Percentiles rank a stretch among this genome's conserved stretches.
phyloP scores from a whole-genome alignment of 2,329 filamentous ascomycete genomes.

The Xylaria sp. region DNA sequence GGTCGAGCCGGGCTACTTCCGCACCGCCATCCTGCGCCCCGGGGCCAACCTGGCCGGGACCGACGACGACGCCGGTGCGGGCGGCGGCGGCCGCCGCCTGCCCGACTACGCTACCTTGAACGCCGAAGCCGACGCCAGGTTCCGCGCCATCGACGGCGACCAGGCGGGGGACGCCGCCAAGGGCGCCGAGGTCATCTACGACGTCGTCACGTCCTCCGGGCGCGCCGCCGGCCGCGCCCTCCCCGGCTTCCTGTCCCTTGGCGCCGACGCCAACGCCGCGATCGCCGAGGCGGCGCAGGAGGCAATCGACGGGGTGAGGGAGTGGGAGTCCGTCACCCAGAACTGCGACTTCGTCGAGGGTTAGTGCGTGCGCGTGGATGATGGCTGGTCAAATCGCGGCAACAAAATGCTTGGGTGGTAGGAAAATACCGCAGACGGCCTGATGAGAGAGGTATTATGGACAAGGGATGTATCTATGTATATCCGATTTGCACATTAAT shows the following conservation, averaged over 20 bases:
- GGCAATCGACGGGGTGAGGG: conserved; percentile 35
- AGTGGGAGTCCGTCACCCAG: conserved; percentile 38
- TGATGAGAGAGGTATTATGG: too few species aligned
- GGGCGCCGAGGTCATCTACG: conserved; percentile 37
- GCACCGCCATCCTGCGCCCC: conserved; percentile 35
- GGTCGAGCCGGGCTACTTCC: conserved; percentile 42
- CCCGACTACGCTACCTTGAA: conserved; percentile 22
- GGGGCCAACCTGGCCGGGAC: conserved; percentile 19
- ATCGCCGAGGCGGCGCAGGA: conserved; percentile 32
- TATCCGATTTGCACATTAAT: too few species aligned
- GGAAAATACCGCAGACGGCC: too few species aligned
- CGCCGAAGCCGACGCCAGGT: conserved; percentile 4
- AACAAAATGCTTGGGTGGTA: too few species aligned
- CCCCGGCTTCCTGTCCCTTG: conserved; percentile 35
- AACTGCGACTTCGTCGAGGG: conserved; percentile 27
- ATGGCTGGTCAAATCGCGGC: too few species aligned
- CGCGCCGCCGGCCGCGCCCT: conserved; percentile 25
- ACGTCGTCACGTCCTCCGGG: conserved; percentile 33
- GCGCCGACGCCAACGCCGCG: conserved; percentile 26
- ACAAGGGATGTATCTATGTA: too few species aligned
- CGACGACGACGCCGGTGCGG: neutral
- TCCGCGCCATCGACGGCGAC: conserved; percentile 11
- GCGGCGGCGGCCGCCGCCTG: too few species aligned
- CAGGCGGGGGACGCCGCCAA: conserved; percentile 38
- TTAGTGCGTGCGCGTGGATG: neutral